Conservation (phyloP, 345 rosid species). For the Mallotus nudiflorus region DNA sequence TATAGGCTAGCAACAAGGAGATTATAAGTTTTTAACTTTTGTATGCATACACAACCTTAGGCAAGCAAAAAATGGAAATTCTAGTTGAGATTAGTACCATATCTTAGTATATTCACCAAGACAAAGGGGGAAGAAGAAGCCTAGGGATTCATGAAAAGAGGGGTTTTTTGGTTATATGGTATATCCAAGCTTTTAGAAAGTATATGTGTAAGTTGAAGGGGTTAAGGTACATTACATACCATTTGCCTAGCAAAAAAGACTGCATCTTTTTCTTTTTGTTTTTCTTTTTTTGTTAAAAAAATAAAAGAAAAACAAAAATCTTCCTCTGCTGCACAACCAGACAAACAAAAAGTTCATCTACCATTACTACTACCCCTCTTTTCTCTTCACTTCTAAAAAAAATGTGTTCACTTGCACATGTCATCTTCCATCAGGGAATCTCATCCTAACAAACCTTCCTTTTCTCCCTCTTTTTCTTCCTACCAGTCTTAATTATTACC, state of each 20-base stretch:
- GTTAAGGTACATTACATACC: conserved; percentile 49
- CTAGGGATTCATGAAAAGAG: conserved; percentile 51
- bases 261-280: conserved; percentile 21
- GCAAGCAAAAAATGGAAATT: conserved; percentile 5
- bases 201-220: conserved; percentile 43
- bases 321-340: conserved; percentile 39
- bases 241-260: conserved; percentile 50
- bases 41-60: not conserved
- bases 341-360: conserved; percentile 54
- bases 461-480: conserved; percentile 37
- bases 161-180: conserved; percentile 20
- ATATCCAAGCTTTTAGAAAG: conserved; percentile 66
- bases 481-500: conserved; percentile 42
- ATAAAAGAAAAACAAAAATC: too few species aligned
- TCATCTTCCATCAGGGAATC: conserved; percentile 55
- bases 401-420: conserved; percentile 31
- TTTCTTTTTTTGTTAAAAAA: too few species aligned
- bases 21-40: too few species aligned
- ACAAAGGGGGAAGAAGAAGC: conserved; percentile 9
- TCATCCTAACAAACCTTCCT: conserved; percentile 44
- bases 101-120: conserved; percentile 27
- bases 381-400: conserved; percentile 4
- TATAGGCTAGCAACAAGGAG: too few species aligned
- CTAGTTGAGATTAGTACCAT: not conserved
- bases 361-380: conserved; percentile 23